Evolutionary conservation across 2,329 filamentous ascomycete genomes (phyloP).

Genomic region (Fusarium praegraminearum): DNA sequence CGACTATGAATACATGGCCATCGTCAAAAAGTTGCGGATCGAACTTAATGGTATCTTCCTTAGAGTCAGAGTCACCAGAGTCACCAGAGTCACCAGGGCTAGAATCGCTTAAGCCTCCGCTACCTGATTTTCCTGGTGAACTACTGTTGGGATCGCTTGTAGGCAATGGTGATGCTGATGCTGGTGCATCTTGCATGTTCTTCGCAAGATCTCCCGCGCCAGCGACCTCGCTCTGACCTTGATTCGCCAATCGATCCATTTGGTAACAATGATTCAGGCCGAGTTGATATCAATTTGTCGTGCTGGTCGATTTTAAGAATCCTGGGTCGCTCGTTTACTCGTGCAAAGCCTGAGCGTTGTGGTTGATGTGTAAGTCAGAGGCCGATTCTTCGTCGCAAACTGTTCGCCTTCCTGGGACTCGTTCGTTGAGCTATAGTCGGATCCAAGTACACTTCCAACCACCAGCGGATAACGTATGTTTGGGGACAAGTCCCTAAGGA

Average conservation of each 20-base stretch:
- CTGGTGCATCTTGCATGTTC: not conserved
- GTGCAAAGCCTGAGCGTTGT: not conserved
- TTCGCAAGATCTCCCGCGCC: conserved; percentile 6
- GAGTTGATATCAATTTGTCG: not conserved
- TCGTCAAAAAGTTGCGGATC: not conserved
- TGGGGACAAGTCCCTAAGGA: conserved; percentile 29
- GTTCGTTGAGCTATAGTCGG: not conserved
- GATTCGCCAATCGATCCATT: conserved; percentile 30
- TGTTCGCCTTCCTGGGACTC: conserved; percentile 13
- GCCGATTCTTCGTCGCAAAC: conserved; percentile 4
- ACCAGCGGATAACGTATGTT: not conserved
- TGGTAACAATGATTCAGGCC: not conserved
- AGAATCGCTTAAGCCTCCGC: not conserved
- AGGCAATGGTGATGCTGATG: not conserved
- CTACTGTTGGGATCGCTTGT: not conserved
- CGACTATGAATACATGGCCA: conserved; percentile 1
- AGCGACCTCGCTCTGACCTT: conserved; percentile 6
- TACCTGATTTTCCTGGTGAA: not conserved
- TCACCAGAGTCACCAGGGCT: not conserved
- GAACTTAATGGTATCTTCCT: not conserved
- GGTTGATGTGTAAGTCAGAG: not conserved
- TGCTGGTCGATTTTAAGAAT: not conserved
- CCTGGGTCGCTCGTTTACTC: not conserved
- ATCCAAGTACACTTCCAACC: conserved; percentile 3
- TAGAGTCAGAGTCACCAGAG: not conserved